phyloP scores from a whole-genome alignment of 2,329 filamentous ascomycete species.

The Monilinia fructicola region DNA sequence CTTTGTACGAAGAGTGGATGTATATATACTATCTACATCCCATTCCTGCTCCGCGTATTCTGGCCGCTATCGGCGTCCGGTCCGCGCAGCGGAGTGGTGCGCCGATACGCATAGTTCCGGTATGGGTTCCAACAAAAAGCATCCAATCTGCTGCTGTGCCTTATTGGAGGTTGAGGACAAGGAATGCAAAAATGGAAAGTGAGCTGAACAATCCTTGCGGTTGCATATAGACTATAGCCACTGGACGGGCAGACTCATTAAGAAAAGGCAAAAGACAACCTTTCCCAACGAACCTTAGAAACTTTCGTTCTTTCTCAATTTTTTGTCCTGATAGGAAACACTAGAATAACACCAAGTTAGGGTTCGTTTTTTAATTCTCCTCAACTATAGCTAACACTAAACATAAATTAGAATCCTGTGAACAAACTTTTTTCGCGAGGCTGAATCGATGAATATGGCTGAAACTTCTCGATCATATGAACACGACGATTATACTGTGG shows the following conservation, averaged over 20 bases:
- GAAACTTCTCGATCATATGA: not conserved
- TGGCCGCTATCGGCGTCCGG: too few relatives aligned
- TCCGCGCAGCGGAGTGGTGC: too few relatives aligned
- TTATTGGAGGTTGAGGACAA: not conserved
- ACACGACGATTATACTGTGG: slow-evolving; percentile 28
- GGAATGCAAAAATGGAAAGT: not conserved
- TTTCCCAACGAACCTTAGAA: slow-evolving; percentile 1
- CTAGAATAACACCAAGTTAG: not conserved
- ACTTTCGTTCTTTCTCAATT: not conserved
- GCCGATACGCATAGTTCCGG: too few relatives aligned
- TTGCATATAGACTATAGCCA: not conserved
- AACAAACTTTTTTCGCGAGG: slow-evolving; percentile 10
- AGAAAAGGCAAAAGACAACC: not conserved
- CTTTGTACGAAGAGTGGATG: too few relatives aligned
- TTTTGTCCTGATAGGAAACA: not conserved
- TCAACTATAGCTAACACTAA: not conserved
- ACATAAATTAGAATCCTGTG: not conserved
- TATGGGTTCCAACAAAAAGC: too few relatives aligned
- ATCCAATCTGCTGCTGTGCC: not conserved
- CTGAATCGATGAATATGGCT: slow-evolving; percentile 6
- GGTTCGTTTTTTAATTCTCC: not conserved
- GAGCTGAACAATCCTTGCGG: slow-evolving; percentile 1
- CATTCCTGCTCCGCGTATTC: too few relatives aligned
- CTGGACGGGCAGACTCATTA: not conserved
- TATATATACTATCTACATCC: too few relatives aligned